Conservation (phyloP, 345 rosid genomes). For the Heritiera littoralis region DNA sequence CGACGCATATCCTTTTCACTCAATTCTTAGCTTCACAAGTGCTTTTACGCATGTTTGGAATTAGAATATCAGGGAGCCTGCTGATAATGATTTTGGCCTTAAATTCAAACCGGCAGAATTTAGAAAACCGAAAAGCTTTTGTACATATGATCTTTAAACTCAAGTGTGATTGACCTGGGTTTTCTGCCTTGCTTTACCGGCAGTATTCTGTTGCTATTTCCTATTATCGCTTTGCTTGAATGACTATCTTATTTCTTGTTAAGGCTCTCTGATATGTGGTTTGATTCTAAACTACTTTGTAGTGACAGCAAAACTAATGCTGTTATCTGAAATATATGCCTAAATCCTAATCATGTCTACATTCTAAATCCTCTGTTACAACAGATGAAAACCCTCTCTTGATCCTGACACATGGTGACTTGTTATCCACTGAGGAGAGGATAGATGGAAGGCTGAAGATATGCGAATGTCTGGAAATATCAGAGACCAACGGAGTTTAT, state of each 20-base stretch:
- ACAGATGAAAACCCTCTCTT: slow-evolving; percentile 59
- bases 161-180: not conserved
- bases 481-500: slow-evolving; percentile 45
- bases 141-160: not conserved
- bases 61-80: not conserved
- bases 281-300: not conserved
- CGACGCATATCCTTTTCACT: not conserved
- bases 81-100: not conserved
- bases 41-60: not conserved
- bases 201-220: not conserved
- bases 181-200: not conserved
- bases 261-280: not conserved
- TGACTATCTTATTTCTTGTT: not conserved
- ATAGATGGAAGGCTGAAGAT: slow-evolving; percentile 51
- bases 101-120: not conserved
- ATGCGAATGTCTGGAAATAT: slow-evolving; percentile 40
- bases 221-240: not conserved
- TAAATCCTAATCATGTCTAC: not conserved
- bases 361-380: not conserved
- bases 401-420: slow-evolving; percentile 62
- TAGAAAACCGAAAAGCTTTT: too few relatives aligned
- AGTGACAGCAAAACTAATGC: not conserved
- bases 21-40: not conserved
- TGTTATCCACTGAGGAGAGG: slow-evolving; percentile 46
- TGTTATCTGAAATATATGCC: not conserved